Conservation (phyloP, 129 eudicot genomes). For the Artemisia annua region DNA sequence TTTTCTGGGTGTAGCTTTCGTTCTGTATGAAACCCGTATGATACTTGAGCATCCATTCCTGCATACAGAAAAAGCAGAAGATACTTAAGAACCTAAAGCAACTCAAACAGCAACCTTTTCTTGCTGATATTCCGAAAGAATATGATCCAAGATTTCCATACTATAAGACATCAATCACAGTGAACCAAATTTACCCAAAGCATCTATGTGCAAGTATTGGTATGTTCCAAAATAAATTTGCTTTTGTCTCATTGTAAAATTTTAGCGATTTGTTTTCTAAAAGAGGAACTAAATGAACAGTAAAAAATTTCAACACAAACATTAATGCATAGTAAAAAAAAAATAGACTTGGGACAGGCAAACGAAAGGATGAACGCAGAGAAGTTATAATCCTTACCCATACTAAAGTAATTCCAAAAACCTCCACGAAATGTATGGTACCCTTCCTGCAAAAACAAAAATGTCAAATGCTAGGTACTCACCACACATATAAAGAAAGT, state of each 20-base stretch:
- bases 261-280: neutral
- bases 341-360: neutral
- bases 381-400: slow-evolving; percentile 52
- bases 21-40: slow-evolving; percentile 73
- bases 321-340: neutral
- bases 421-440: slow-evolving; percentile 85
- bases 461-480: neutral
- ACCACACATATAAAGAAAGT: neutral
- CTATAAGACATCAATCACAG: neutral
- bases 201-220: neutral
- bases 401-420: slow-evolving; percentile 95
- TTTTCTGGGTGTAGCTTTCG: slow-evolving; percentile 84
- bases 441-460: slow-evolving; percentile 56
- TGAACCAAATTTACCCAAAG: neutral
- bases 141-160: neutral
- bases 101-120: neutral
- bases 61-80: slow-evolving; percentile 16
- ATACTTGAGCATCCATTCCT: slow-evolving; percentile 88
- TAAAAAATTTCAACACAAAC: neutral
- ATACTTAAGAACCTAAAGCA: slow-evolving; percentile 2
- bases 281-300: neutral
- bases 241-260: neutral
- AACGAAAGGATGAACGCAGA: neutral
- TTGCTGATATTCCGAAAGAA: neutral
- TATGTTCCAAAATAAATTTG: neutral